phyloP scores from a whole-genome alignment of 2,329 filamentous ascomycete genomes.

The Colletotrichum liaoningense region DNA sequence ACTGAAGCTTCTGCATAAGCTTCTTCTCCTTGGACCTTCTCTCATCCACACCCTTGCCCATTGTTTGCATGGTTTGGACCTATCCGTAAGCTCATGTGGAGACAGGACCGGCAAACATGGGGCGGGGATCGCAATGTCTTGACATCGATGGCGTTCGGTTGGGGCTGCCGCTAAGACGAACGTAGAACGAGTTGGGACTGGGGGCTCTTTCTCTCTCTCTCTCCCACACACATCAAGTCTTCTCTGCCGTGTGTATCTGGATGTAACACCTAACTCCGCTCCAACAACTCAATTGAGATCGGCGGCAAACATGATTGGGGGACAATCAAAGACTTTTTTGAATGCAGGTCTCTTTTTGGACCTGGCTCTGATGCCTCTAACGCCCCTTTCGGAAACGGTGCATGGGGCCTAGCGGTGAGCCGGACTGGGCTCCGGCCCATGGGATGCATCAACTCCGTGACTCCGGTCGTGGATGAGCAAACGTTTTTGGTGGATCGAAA shows the following conservation, averaged over 20 bases:
- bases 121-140: neutral
- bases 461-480: no score
- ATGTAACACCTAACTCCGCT: neutral
- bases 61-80: neutral
- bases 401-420: neutral
- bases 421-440: neutral
- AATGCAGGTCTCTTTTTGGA: neutral
- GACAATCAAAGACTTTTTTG: neutral
- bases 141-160: constrained; percentile 7
- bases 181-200: neutral
- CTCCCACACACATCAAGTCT: neutral
- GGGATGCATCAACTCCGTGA: neutral
- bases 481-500: no score
- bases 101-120: neutral
- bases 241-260: neutral
- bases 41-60: neutral
- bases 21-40: no score
- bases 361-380: neutral
- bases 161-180: constrained; percentile 1
- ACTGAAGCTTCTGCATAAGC: constrained; percentile 1
- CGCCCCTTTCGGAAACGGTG: neutral
- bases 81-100: neutral
- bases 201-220: neutral
- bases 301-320: neutral
- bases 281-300: neutral